These are phyloP conservation scores for Arctium minus DNA, from an alignment of 129 eudicot species.

Conservation along the genomic window DNA sequence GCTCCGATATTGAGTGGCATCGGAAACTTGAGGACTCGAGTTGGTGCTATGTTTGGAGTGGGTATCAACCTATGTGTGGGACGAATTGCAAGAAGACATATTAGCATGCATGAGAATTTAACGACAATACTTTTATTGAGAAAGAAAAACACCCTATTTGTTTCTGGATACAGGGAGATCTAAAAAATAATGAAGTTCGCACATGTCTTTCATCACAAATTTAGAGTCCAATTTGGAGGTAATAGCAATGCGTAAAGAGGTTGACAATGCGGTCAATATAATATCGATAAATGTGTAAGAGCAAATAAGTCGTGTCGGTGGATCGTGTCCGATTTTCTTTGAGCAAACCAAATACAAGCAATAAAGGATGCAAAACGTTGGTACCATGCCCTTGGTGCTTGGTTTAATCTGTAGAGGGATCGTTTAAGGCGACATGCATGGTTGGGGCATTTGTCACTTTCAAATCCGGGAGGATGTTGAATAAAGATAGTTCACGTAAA, in stretches of 20 bases:
- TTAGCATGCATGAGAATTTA: background rate
- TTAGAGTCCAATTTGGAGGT: background rate
- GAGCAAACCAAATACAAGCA: background rate
- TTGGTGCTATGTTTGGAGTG: background rate
- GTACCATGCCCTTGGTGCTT: background rate
- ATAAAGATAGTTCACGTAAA: background rate
- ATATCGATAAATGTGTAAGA: background rate
- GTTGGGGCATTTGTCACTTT: background rate
- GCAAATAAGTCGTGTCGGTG: background rate
- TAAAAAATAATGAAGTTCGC: background rate
- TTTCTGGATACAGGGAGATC: background rate
- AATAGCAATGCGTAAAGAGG: background rate
- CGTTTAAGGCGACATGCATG: background rate
- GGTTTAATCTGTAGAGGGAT: background rate
- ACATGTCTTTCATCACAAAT: background rate
- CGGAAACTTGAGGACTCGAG: background rate
- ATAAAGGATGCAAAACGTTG: background rate
- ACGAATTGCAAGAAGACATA: background rate
- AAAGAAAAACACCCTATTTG: background rate
- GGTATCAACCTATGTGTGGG: background rate
- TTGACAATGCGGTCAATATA: background rate
- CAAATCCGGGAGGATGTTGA: background rate
- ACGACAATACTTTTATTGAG: background rate
- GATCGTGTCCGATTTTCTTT: background rate
- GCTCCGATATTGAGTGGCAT: background rate